Evolutionary conservation across 2,329 filamentous ascomycete species (phyloP).

Genomic region (Talaromyces piceae): DNA sequence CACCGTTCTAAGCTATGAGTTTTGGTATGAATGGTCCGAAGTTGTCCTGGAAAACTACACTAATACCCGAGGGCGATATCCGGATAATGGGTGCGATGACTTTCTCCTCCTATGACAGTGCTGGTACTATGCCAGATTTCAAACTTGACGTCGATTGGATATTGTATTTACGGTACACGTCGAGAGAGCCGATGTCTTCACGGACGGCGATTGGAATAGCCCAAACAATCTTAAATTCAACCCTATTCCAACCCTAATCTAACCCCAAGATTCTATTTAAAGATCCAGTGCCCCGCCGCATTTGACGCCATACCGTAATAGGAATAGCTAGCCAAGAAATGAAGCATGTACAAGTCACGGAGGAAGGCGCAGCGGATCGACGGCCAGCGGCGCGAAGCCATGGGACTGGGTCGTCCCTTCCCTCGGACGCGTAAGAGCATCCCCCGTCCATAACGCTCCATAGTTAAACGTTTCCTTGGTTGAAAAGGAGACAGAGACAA

Average conservation of each 20-base stretch:
- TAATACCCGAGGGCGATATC: neutral
- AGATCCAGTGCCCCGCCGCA: neutral
- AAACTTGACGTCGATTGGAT: too few species aligned
- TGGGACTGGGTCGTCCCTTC: neutral
- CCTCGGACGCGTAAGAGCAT: neutral
- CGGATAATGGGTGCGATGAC: neutral
- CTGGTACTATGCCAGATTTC: too few species aligned
- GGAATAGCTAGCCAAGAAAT: neutral
- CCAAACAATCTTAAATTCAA: neutral
- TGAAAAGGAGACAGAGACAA: too few species aligned
- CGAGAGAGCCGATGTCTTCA: too few species aligned
- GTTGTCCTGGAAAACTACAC: slow-evolving; percentile 9
- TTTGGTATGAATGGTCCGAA: slow-evolving; percentile 38
- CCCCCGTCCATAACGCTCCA: neutral
- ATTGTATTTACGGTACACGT: too few species aligned
- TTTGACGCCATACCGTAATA: neutral
- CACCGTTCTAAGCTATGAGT: slow-evolving; percentile 53
- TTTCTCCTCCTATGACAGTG: neutral
- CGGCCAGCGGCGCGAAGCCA: neutral
- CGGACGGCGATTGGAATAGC: neutral
- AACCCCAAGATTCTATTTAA: neutral
- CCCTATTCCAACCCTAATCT: neutral
- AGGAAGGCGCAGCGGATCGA: neutral
- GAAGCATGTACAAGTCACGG: neutral
- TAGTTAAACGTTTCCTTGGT: too few species aligned